phyloP scores from a whole-genome alignment of 495 filamentous ascomycete genomes.

The Penicillium alfredii region DNA sequence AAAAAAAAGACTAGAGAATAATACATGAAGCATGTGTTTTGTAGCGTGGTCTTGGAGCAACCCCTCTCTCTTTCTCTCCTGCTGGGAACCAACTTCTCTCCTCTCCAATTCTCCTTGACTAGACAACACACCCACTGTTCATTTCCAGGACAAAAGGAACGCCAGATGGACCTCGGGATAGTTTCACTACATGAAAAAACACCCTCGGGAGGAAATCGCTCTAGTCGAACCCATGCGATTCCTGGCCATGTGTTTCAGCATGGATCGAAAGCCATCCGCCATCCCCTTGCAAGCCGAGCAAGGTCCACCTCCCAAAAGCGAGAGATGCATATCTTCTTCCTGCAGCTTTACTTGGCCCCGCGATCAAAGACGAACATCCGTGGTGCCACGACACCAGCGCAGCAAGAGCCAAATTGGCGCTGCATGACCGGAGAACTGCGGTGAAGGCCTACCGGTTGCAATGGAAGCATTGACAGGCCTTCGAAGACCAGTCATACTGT shows the following conservation, averaged over 20 bases:
- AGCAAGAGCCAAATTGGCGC: slow-evolving; percentile 24
- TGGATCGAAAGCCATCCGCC: too few species aligned
- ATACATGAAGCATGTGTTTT: slow-evolving; percentile 24
- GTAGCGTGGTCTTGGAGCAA: neutral
- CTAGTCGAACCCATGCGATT: too few species aligned
- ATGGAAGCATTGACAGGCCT: neutral
- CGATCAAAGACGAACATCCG: slow-evolving; percentile 12
- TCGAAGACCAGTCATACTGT: slow-evolving; percentile 1
- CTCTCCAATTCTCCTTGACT: too few species aligned
- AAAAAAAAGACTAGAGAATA: slow-evolving; percentile 41
- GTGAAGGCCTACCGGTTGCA: slow-evolving; percentile 12
- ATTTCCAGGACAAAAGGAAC: too few species aligned
- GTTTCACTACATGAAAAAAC: too few species aligned
- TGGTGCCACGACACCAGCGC: slow-evolving; percentile 41
- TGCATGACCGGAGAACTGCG: slow-evolving; percentile 11
- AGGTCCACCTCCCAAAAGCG: slow-evolving; percentile 11
- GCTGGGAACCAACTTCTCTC: too few species aligned
- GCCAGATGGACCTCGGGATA: too few species aligned
- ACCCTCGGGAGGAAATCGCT: too few species aligned
- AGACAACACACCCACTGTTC: too few species aligned
- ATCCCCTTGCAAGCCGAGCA: slow-evolving; percentile 2
- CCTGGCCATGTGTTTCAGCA: neutral
- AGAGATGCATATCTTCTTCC: slow-evolving; percentile 16
- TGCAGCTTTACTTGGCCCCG: slow-evolving; percentile 19
- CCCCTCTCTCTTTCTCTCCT: neutral